Conservation (phyloP, 2,329 filamentous ascomycete species). For the Penicillium sp. region DNA sequence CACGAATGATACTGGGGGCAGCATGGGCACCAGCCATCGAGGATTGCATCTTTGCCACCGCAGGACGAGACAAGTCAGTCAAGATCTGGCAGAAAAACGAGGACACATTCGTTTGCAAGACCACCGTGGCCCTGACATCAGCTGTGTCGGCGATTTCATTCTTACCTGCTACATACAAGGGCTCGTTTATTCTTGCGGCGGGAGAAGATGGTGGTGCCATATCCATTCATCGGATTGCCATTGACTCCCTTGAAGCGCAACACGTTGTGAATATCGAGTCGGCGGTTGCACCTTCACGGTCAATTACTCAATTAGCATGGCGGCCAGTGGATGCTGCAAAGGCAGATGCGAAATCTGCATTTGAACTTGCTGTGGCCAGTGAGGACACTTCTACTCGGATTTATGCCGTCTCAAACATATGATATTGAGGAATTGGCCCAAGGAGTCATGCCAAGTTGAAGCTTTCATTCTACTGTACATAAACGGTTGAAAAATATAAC, state of each 20-base stretch:
- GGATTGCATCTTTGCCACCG: constrained; percentile 66
- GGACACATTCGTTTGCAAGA: constrained; percentile 47
- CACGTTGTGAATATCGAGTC: constrained; percentile 31
- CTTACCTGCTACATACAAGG: constrained; percentile 33
- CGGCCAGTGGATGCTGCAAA: constrained; percentile 43
- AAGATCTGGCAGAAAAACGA: constrained; percentile 58
- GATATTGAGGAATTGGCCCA: too few relatives aligned
- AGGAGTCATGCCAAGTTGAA: too few relatives aligned
- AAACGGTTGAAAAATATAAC: too few relatives aligned
- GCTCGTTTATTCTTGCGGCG: constrained; percentile 38
- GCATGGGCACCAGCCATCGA: constrained; percentile 63
- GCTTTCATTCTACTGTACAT: too few relatives aligned
- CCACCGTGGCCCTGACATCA: constrained; percentile 50
- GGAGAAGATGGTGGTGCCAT: constrained; percentile 47
- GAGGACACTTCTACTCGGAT: constrained; percentile 43
- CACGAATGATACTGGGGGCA: constrained; percentile 84
- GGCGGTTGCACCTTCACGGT: constrained; percentile 53
- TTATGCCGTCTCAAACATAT: constrained; percentile 34
- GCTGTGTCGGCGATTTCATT: constrained; percentile 70
- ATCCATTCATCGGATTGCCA: constrained; percentile 38
- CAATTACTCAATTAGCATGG: constrained; percentile 65
- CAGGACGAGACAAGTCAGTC: constrained; percentile 80
- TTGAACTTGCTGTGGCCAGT: constrained; percentile 43
- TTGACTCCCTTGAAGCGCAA: constrained; percentile 27
- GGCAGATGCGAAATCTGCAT: constrained; percentile 12